Evolutionary conservation across 1,284 basidiomycete species (phyloP).

Genomic region (Limonomyces culmigenus): DNA sequence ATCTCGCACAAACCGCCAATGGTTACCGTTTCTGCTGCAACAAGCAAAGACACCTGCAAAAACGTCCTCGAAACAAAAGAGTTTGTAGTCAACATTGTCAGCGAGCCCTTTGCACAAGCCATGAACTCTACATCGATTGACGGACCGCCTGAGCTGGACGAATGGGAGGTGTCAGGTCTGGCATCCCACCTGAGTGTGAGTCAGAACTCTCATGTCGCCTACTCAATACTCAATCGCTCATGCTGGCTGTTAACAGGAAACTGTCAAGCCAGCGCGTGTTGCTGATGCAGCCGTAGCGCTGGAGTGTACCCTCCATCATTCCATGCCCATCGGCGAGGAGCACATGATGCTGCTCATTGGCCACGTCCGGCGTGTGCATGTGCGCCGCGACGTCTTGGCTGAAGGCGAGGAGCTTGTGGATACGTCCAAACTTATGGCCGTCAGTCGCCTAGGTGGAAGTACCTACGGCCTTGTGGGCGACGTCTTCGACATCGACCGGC

Average conservation of each 20-base stretch:
- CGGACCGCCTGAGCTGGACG: conserved; percentile 43
- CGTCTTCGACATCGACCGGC: conserved; percentile 38
- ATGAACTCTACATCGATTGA: conserved; percentile 56
- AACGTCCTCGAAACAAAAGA: conserved; percentile 54
- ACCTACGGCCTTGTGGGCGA: conserved; percentile 37
- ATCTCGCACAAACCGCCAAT: conserved; percentile 49
- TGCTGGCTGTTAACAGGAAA: conserved; percentile 6
- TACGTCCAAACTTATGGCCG: conserved; percentile 36
- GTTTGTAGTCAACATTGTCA: conserved; percentile 66
- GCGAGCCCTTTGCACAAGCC: conserved; percentile 57
- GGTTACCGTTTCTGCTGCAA: conserved; percentile 37
- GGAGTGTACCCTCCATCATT: conserved; percentile 43
- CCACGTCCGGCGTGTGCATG: conserved; percentile 45
- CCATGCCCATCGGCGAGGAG: neutral
- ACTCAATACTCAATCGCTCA: neutral
- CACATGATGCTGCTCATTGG: conserved; percentile 36
- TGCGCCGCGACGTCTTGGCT: conserved; percentile 32
- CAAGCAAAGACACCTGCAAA: conserved; percentile 44
- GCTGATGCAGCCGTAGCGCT: conserved; percentile 56
- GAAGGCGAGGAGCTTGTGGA: conserved; percentile 32
- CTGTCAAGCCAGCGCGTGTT: conserved; percentile 48
- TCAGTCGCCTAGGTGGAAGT: conserved; percentile 48
- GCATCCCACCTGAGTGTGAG: conserved; percentile 44
- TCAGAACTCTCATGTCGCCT: conserved; percentile 7
- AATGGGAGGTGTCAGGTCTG: conserved; percentile 62